These are phyloP conservation scores for Solanum pinnatisectum DNA, from an alignment of 257 asterid species.

Conservation along the genomic window DNA sequence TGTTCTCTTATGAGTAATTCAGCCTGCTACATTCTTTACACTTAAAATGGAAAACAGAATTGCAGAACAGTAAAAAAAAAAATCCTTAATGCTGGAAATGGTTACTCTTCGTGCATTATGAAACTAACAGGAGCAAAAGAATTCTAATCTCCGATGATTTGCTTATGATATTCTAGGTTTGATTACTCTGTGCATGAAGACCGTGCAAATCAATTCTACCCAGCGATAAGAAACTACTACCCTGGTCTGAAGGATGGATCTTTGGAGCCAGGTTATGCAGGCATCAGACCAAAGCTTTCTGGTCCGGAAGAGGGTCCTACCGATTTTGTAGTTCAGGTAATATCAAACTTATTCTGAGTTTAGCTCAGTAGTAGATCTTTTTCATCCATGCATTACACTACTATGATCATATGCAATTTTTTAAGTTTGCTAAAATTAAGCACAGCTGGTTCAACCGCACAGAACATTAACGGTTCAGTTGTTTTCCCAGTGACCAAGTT, in stretches of 20 bases:
- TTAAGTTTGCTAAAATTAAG: no score
- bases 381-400: no score
- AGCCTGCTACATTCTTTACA: background rate
- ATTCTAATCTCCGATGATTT: background rate
- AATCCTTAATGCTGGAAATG: background rate
- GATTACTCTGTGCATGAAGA: conserved; percentile 59
- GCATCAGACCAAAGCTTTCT: conserved; percentile 73
- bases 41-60: background rate
- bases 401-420: no score
- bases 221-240: conserved; percentile 65
- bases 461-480: background rate
- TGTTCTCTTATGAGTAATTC: background rate
- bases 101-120: background rate
- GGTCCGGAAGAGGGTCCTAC: conserved; percentile 42
- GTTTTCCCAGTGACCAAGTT: background rate
- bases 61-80: background rate
- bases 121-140: background rate
- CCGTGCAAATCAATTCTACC: conserved; percentile 55
- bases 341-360: background rate
- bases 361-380: no score
- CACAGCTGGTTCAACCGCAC: no score
- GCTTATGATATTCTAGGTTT: conserved; percentile 30
- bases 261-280: conserved; percentile 76
- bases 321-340: conserved; percentile 79
- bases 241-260: conserved; percentile 56